A percentile compares a stretch with the other conserved stretches of the same genome.
These are phyloP conservation scores for Gossypium herbaceum DNA, from an alignment of 345 rosid species.

Conservation along the genomic window DNA sequence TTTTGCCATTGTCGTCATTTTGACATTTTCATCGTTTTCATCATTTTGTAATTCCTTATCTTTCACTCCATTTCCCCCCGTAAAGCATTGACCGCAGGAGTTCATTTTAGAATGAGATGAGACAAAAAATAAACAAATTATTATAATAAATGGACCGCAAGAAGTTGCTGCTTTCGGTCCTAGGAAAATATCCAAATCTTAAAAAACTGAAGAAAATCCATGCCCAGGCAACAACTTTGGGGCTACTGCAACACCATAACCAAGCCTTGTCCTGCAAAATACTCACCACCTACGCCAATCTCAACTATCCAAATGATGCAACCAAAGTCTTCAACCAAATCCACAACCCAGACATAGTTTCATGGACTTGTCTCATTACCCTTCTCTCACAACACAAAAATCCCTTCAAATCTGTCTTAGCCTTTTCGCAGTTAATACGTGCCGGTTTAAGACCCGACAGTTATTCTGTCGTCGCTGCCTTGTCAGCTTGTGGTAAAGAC, in stretches of 20 bases:
- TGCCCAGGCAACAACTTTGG: constrained; percentile 11
- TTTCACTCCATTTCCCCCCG: too few species aligned
- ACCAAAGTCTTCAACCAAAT: constrained; percentile 17
- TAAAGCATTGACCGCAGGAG: too few species aligned
- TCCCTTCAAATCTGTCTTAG: constrained; percentile 13
- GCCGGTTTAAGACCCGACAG: constrained; percentile 24
- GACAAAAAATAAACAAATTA: background rate
- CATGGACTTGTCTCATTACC: constrained; percentile 25
- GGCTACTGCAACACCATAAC: constrained; percentile 7
- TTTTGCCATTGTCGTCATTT: too few species aligned
- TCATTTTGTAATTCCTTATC: too few species aligned
- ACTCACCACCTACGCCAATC: constrained; percentile 13
- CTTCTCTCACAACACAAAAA: background rate
- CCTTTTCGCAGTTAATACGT: constrained; percentile 19
- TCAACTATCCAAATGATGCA: constrained; percentile 13
- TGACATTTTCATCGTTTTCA: too few species aligned
- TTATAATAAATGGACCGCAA: background rate
- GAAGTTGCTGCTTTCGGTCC: background rate
- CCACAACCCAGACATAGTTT: constrained; percentile 21
- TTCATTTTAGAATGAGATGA: background rate
- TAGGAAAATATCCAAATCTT: background rate
- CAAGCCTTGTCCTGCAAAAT: constrained; percentile 20
- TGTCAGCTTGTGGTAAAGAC: constrained; percentile 25
- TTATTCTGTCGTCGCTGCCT: constrained; percentile 21
- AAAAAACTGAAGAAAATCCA: constrained; percentile 21